Conservation (phyloP, 768 basidiomycete species). For the Amanita pseudoporphyria region DNA sequence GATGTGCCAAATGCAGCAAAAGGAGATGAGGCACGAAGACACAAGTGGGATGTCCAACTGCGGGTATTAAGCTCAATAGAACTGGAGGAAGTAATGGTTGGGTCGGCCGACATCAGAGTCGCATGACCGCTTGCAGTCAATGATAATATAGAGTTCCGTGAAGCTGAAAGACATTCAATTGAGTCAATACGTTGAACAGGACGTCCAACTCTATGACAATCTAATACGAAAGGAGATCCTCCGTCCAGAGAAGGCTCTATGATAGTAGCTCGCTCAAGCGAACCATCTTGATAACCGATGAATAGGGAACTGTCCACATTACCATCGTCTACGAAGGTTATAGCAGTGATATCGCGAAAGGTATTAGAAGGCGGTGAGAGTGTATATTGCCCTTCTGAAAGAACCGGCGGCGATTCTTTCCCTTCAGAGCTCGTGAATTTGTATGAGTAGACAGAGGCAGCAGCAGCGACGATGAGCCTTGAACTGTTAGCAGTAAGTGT, state of each 20-base stretch:
- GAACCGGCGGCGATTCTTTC: slow-evolving; percentile 23
- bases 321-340: slow-evolving; percentile 38
- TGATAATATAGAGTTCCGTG: slow-evolving; percentile 36
- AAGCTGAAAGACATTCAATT: slow-evolving; percentile 47
- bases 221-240: neutral
- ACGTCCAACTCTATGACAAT: slow-evolving; percentile 13
- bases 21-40: slow-evolving; percentile 36
- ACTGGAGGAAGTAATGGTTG: slow-evolving; percentile 16
- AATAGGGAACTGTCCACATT: slow-evolving; percentile 35
- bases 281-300: slow-evolving; percentile 53
- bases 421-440: slow-evolving; percentile 27
- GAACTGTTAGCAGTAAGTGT: slow-evolving; percentile 43
- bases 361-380: slow-evolving; percentile 1
- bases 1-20: slow-evolving; percentile 65
- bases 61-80: slow-evolving; percentile 37
- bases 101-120: slow-evolving; percentile 23
- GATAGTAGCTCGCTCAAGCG: slow-evolving; percentile 34
- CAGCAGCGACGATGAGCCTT: slow-evolving; percentile 53
- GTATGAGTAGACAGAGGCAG: slow-evolving; percentile 48
- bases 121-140: slow-evolving; percentile 49
- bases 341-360: slow-evolving; percentile 43
- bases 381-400: neutral
- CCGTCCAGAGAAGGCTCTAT: slow-evolving; percentile 11
- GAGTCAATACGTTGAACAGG: slow-evolving; percentile 32
- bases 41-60: slow-evolving; percentile 59